A percentile compares a stretch with the other conserved stretches of the same genome.
Evolutionary conservation across 1,284 basidiomycete genomes (phyloP).

Genomic region (Trametes polyzona): DNA sequence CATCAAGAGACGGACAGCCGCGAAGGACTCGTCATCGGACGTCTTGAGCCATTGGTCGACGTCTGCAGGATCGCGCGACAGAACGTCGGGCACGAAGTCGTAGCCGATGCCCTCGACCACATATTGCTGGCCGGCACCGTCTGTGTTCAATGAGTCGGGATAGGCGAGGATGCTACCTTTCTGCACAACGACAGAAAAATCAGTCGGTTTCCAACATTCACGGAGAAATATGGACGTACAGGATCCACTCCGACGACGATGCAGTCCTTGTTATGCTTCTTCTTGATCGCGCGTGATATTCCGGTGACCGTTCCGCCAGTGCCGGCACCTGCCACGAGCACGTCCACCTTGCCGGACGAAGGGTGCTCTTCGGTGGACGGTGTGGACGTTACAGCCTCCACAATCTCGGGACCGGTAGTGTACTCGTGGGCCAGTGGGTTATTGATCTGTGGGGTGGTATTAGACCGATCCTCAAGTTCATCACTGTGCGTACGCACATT

Average conservation of each 20-base stretch:
- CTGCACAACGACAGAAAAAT: slow-evolving; percentile 45
- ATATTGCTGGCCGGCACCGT: slow-evolving; percentile 67
- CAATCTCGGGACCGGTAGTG: slow-evolving; percentile 89
- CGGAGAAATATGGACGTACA: slow-evolving; percentile 48
- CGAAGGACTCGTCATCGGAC: slow-evolving; percentile 81
- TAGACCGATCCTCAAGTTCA: neutral
- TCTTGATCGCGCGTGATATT: slow-evolving; percentile 82
- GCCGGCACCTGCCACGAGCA: slow-evolving; percentile 87
- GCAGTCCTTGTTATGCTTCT: slow-evolving; percentile 70
- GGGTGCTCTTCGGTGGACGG: slow-evolving; percentile 57
- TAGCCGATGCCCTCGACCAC: slow-evolving; percentile 95
- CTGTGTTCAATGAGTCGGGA: slow-evolving; percentile 53
- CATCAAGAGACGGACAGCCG: slow-evolving; percentile 80
- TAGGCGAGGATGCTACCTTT: slow-evolving; percentile 86
- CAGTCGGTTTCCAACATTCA: neutral
- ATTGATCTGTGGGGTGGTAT: slow-evolving; percentile 48
- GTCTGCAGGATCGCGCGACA: slow-evolving; percentile 56
- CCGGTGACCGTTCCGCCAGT: slow-evolving; percentile 96
- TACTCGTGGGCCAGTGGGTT: slow-evolving; percentile 92
- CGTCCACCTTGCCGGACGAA: slow-evolving; percentile 79
- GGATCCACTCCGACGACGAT: slow-evolving; percentile 91
- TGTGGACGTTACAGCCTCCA: slow-evolving; percentile 69
- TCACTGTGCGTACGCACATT: slow-evolving; percentile 71
- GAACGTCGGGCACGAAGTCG: slow-evolving; percentile 88
- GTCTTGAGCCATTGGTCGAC: slow-evolving; percentile 89